A percentile compares a stretch with the other conserved stretches of the same genome.
Evolutionary conservation across 208 protist genomes (phyloP).

Genomic region (Leptomonas pyrrhocoris): DNA sequence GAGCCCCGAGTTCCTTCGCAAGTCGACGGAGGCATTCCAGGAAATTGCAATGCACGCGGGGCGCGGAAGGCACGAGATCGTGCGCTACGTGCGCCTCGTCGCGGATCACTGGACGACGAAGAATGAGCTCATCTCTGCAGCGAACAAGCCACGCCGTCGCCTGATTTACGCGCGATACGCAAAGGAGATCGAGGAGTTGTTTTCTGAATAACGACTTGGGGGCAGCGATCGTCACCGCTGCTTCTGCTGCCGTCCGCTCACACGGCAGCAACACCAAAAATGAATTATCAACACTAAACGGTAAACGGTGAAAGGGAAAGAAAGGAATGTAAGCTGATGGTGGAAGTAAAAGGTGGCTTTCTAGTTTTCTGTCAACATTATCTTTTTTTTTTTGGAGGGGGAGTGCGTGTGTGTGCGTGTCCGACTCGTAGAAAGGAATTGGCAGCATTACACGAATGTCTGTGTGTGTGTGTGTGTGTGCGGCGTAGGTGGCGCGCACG

Average conservation of each 20-base stretch:
- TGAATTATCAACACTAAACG: too few species aligned
- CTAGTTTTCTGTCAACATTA: neutral
- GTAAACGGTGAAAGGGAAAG: too few species aligned
- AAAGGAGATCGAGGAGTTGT: constrained; percentile 64
- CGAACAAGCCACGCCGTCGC: constrained; percentile 65
- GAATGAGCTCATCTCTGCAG: constrained; percentile 72
- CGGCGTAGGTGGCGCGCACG: too few species aligned
- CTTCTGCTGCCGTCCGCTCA: too few species aligned
- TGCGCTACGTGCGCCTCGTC: constrained; percentile 53
- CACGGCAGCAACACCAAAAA: too few species aligned
- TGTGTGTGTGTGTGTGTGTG: too few species aligned
- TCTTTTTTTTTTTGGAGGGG: neutral
- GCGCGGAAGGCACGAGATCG: constrained; percentile 68
- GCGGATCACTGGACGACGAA: constrained; percentile 78
- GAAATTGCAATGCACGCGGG: constrained; percentile 49
- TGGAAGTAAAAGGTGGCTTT: too few species aligned
- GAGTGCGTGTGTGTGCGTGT: too few species aligned
- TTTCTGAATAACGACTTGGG: constrained; percentile 51
- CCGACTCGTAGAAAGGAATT: too few species aligned
- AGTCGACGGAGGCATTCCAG: constrained; percentile 37
- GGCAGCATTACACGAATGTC: too few species aligned
- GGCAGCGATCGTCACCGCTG: too few species aligned
- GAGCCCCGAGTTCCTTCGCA: constrained; percentile 39
- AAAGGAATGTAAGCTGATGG: too few species aligned
- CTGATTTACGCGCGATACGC: constrained; percentile 59